Percentiles rank a stretch among this genome's conserved stretches.
Evolutionary conservation across 1,284 basidiomycete genomes (phyloP).

Genomic region (Polyporus tsugae): DNA sequence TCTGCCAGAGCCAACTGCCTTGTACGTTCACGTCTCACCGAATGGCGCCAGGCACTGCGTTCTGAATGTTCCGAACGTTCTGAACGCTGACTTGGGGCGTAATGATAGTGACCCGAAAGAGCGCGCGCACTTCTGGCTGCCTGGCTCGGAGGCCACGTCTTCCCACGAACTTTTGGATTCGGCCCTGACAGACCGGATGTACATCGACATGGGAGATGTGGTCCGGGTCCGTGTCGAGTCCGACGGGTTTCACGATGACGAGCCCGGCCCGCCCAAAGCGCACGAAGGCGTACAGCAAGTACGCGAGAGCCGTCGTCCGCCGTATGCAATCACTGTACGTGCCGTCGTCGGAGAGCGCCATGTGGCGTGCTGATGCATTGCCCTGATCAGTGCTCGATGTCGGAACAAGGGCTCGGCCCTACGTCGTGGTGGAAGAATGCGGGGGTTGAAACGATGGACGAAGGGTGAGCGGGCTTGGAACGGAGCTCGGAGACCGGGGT

Average conservation of each 20-base stretch:
- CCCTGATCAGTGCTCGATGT: constrained; percentile 78
- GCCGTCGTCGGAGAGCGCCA: neutral
- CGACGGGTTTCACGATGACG: constrained; percentile 91
- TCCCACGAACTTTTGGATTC: constrained; percentile 75
- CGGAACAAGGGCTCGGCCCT: constrained; percentile 89
- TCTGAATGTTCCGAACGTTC: neutral
- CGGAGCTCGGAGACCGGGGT: neutral
- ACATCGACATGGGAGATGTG: constrained; percentile 84
- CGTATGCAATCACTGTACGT: constrained; percentile 81
- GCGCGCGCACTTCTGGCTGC: constrained; percentile 85
- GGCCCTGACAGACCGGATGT: constrained; percentile 77
- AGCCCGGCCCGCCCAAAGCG: constrained; percentile 85
- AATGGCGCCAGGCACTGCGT: neutral
- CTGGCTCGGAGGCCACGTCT: constrained; percentile 62
- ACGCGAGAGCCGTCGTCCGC: constrained; percentile 64
- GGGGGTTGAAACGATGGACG: constrained; percentile 50
- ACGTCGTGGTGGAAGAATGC: constrained; percentile 74
- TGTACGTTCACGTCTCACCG: constrained; percentile 56
- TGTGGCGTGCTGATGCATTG: constrained; percentile 9
- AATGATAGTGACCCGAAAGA: constrained; percentile 77
- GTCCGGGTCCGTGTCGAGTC: constrained; percentile 90
- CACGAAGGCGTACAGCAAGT: constrained; percentile 68
- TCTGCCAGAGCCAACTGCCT: constrained; percentile 81
- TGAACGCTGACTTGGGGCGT: constrained; percentile 9
- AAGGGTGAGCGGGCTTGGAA: constrained; percentile 36